Evolutionary conservation across 177 flowering plant species (phyloP), one percentile per base, ranked within the genome.

Genomic region (Tripterygium wilfordii): DNA sequence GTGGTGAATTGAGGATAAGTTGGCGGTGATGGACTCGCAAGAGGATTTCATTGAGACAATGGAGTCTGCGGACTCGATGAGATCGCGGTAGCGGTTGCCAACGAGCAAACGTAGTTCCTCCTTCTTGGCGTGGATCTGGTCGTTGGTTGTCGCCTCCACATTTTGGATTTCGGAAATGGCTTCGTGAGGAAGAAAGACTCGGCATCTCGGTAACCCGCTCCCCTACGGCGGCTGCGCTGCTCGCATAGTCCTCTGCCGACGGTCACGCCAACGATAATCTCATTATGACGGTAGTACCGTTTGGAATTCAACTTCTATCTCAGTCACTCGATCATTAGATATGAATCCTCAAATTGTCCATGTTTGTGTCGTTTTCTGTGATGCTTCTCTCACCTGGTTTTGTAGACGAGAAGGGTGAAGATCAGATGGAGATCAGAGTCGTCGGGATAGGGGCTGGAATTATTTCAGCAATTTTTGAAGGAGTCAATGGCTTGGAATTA

Each of bases 51-150:
- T 92, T 21, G 33, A 69, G 21, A 89, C 69, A 35, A 92, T 89
- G 19, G 96, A 82, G 49, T 92, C 97, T 4, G 98, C 98, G 2
- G 97, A 92, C 44, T 88, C 91, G 41, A 92, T 88, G 21, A 92
- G 81, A 51, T 86, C 99, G 0, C 97, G 79, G 65, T 89, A 92
- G 1, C 89, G 79, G 15, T 71, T 80, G 9, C 96, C 97, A 40
- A 92, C 89, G 21, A 92, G 80, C 35, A 80, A 91, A 4, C 96
- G 84, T 32, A 94, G 92, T 74, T 94, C 97, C 64, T 84, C 88
- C 63, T 76, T 70, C 72, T 89, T 94, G 46, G 67, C 72, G 32
- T 74, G 65, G 78, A 89, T 94, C 64, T 82, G 83, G 30, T 68
- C 68, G 47, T 71, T 53, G 8, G 99, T 79, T 7, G 63, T 6